These are phyloP conservation scores for Backusella tarrabulga DNA, from an alignment of 192 early-diverging fungal species.

Conservation along the genomic window DNA sequence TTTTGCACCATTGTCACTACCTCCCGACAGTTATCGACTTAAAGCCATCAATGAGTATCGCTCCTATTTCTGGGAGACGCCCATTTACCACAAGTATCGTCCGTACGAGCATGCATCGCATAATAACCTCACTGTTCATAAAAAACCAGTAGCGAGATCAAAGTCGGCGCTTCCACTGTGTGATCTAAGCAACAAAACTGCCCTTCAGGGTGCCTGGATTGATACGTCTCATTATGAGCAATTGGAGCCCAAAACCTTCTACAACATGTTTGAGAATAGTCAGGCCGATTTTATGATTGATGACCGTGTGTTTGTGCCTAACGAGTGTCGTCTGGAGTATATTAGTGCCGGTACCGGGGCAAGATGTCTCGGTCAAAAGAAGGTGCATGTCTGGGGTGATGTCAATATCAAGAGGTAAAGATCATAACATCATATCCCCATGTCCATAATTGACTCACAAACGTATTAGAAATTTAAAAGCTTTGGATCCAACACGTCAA, in stretches of 20 bases:
- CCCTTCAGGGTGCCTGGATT: slow-evolving; percentile 20
- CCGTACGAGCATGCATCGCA: slow-evolving; percentile 17
- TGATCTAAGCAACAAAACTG: not conserved
- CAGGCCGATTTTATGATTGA: slow-evolving; percentile 23
- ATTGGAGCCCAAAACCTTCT: slow-evolving; percentile 21
- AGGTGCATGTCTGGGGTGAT: slow-evolving; percentile 35
- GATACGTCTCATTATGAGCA: slow-evolving; percentile 17
- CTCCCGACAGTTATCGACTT: slow-evolving; percentile 24
- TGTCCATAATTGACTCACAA: not conserved
- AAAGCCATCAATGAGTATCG: slow-evolving; percentile 22
- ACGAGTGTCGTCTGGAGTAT: slow-evolving; percentile 25
- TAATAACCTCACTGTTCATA: slow-evolving; percentile 8
- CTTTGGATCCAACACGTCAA: slow-evolving; percentile 13
- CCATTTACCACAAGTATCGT: slow-evolving; percentile 22
- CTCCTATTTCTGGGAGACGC: slow-evolving; percentile 32
- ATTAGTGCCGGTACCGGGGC: slow-evolving; percentile 21
- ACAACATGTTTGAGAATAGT: slow-evolving; percentile 30
- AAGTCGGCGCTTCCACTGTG: not conserved
- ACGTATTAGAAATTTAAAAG: slow-evolving; percentile 25
- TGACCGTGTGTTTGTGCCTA: slow-evolving; percentile 25
- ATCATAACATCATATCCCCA: not conserved
- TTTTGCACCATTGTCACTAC: slow-evolving; percentile 20
- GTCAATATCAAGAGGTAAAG: slow-evolving; percentile 28
- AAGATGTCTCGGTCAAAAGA: slow-evolving; percentile 18
- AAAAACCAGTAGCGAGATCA: not conserved